Evolutionary conservation across 257 asterid genomes (phyloP).

Genomic region (Plantago ovata): DNA sequence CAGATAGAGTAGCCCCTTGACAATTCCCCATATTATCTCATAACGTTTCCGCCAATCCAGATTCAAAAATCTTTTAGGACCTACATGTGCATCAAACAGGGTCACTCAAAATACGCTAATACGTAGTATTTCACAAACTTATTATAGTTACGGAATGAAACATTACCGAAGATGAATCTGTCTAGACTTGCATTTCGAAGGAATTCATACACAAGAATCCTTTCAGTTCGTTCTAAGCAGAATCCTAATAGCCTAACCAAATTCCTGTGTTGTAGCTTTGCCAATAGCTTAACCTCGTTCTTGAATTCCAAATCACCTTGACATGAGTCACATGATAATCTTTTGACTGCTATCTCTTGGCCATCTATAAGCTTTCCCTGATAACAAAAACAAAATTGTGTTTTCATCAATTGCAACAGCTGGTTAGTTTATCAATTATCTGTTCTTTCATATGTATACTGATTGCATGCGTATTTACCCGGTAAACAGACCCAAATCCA

Average conservation of each 20-base stretch:
- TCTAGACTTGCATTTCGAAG: conserved; percentile 13
- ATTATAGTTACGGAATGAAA: background rate
- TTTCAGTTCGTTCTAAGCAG: conserved; percentile 2
- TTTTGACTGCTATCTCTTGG: conserved; percentile 13
- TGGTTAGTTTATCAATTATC: background rate
- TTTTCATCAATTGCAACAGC: background rate
- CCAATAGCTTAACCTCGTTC: conserved; percentile 10
- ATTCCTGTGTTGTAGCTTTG: conserved; percentile 13
- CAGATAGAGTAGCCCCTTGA: conserved; percentile 27
- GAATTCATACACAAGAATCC: conserved; percentile 7
- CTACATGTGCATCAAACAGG: conserved; percentile 3
- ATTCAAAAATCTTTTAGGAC: background rate
- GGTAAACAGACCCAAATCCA: conserved; percentile 31
- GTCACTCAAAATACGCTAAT: background rate
- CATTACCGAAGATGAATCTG: conserved; percentile 12
- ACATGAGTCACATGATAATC: conserved; percentile 8
- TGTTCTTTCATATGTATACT: background rate
- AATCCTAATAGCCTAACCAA: conserved; percentile 10
- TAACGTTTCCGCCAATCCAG: conserved; percentile 21
- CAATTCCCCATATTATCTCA: conserved; percentile 26
- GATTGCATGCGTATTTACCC: conserved; percentile 7
- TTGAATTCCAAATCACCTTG: conserved; percentile 13
- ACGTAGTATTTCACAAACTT: background rate
- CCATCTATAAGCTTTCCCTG: conserved; percentile 12
- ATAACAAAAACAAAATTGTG: background rate